Conservation (phyloP, 139 green algal species). For the Dunaliella primolecta region DNA sequence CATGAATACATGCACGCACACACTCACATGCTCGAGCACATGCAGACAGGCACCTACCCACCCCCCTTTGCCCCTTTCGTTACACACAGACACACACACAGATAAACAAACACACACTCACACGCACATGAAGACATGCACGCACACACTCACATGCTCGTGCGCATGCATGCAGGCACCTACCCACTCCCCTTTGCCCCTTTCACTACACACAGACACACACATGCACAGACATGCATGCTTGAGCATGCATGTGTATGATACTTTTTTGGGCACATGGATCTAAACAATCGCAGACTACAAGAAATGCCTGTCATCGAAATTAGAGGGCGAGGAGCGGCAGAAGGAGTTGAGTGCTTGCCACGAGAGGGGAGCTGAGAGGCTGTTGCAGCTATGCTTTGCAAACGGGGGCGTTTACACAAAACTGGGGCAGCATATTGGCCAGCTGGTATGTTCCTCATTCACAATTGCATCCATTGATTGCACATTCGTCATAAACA, state of each 20-base stretch:
- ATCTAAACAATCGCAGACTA: constrained; percentile 33
- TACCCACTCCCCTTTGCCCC: no score
- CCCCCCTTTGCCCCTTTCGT: no score
- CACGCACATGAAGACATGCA: background rate
- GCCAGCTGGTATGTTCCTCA: constrained; percentile 71
- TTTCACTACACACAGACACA: background rate
- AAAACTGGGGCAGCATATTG: constrained; percentile 85
- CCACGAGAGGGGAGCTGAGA: constrained; percentile 49
- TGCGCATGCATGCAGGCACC: background rate
- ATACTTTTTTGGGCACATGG: no score
- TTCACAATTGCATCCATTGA: no score
- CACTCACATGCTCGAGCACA: no score
- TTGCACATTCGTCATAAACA: no score
- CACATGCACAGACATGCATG: background rate
- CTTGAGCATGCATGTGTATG: background rate
- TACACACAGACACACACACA: background rate
- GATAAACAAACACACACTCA: background rate
- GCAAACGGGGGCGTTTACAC: constrained; percentile 75
- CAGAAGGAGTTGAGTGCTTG: constrained; percentile 34
- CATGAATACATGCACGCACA: constrained; percentile 1
- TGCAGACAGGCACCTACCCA: no score
- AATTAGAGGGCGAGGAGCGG: constrained; percentile 23
- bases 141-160: background rate
- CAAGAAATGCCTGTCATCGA: constrained; percentile 17
- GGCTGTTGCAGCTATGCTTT: constrained; percentile 71